phyloP scores from a whole-genome alignment of 345 rosid genomes.

The Rhodamnia argentea region DNA sequence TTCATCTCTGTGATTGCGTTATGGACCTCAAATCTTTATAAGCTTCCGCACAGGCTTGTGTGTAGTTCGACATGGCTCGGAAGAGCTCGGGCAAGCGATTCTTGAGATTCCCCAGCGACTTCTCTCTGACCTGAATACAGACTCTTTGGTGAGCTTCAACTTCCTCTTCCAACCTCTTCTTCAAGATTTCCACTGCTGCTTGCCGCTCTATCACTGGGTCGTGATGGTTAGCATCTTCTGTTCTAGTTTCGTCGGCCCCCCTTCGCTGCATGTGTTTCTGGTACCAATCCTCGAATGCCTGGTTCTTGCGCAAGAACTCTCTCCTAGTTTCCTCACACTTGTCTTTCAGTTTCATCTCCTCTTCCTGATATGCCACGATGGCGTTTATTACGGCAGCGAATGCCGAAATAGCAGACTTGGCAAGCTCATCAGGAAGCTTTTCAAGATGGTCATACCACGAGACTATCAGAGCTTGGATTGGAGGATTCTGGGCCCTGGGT shows the following conservation, averaged over 20 bases:
- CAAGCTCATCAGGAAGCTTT: slow-evolving; percentile 78
- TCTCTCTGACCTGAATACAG: slow-evolving; percentile 85
- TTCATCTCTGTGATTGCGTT: slow-evolving; percentile 22
- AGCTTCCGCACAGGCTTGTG: slow-evolving; percentile 56
- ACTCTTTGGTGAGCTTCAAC: slow-evolving; percentile 55
- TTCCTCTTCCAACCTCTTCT: slow-evolving; percentile 70
- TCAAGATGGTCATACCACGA: slow-evolving; percentile 65
- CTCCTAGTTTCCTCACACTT: slow-evolving; percentile 71
- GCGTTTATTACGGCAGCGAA: slow-evolving; percentile 64
- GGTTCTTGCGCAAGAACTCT: slow-evolving; percentile 57
- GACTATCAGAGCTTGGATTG: slow-evolving; percentile 66
- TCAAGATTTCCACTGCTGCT: slow-evolving; percentile 54
- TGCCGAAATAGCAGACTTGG: slow-evolving; percentile 69
- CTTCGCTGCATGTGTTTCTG: slow-evolving; percentile 56
- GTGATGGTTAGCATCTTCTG: slow-evolving; percentile 36
- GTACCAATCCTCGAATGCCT: slow-evolving; percentile 88
- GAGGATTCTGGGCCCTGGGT: slow-evolving; percentile 58
- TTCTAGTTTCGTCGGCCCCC: slow-evolving; percentile 39
- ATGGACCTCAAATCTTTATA: slow-evolving; percentile 50
- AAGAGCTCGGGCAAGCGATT: slow-evolving; percentile 78
- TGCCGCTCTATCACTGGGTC: slow-evolving; percentile 72
- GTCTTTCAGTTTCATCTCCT: slow-evolving; percentile 80
- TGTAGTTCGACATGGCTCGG: slow-evolving; percentile 65
- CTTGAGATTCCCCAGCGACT: slow-evolving; percentile 75
- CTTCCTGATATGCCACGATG: slow-evolving; percentile 67